phyloP scores from a whole-genome alignment of 768 basidiomycete species.

The Leccinum imitatum region DNA sequence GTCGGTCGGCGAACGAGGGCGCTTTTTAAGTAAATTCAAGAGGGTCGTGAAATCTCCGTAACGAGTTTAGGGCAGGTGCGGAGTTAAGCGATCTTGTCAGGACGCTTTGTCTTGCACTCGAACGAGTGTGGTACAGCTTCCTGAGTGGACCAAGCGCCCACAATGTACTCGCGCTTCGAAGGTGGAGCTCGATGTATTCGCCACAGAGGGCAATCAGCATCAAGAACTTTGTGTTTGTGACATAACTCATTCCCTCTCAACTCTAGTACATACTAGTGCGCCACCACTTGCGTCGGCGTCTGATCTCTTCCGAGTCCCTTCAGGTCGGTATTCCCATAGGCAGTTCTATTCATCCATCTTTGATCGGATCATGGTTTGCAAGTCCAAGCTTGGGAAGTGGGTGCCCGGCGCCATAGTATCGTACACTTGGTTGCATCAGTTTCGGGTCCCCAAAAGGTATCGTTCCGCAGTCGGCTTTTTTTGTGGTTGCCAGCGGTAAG shows the following conservation, averaged over 20 bases:
- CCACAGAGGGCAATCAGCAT: background rate
- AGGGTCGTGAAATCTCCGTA: constrained; percentile 4
- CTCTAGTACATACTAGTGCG: background rate
- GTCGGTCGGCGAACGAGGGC: background rate
- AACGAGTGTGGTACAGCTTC: too few relatives aligned
- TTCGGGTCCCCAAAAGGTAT: background rate
- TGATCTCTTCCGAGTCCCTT: background rate
- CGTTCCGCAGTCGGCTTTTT: background rate
- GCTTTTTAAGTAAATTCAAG: constrained; percentile 15
- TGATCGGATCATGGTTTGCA: background rate
- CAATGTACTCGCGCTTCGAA: background rate
- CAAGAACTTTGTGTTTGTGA: background rate
- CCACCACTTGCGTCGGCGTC: background rate
- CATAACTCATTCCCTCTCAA: background rate
- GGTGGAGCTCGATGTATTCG: background rate
- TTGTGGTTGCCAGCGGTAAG: background rate
- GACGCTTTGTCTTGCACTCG: too few relatives aligned
- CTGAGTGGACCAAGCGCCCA: too few relatives aligned
- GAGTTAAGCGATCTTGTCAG: constrained; percentile 23
- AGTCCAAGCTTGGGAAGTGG: background rate
- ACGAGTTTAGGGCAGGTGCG: constrained; percentile 36
- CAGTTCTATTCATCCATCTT: background rate
- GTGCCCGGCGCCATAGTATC: background rate
- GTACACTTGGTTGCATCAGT: background rate
- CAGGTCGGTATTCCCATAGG: background rate